phyloP scores from a whole-genome alignment of 805 yeast species.

The Brettanomyces naardenensis region DNA sequence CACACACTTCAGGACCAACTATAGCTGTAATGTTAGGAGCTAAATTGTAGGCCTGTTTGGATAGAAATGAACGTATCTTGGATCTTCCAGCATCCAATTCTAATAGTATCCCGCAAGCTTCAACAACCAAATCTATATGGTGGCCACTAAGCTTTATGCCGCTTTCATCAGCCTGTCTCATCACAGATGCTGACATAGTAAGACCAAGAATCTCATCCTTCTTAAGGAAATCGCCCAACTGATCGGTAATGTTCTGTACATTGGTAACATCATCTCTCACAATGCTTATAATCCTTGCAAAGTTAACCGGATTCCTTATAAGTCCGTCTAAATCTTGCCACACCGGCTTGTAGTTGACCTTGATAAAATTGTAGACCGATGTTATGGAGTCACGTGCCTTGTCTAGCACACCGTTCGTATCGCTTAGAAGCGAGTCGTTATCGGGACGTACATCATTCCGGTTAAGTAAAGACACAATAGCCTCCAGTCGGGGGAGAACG shows the following conservation, averaged over 20 bases:
- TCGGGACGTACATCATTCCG: too few relatives aligned
- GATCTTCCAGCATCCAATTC: constrained; percentile 35
- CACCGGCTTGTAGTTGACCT: constrained; percentile 44
- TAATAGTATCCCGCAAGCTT: constrained; percentile 41
- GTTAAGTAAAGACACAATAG: constrained; percentile 18
- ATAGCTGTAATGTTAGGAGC: constrained; percentile 79
- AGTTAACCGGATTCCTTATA: constrained; percentile 54
- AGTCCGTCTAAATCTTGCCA: constrained; percentile 69
- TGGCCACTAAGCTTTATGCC: constrained; percentile 6
- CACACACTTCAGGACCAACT: constrained; percentile 64
- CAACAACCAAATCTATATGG: constrained; percentile 30
- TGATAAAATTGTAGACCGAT: constrained; percentile 40
- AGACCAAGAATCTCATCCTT: constrained; percentile 65
- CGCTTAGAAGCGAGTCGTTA: constrained; percentile 8
- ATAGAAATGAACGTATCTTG: constrained; percentile 44
- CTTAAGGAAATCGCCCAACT: constrained; percentile 37
- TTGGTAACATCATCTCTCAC: constrained; percentile 35
- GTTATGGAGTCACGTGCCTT: constrained; percentile 49
- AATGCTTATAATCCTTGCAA: constrained; percentile 41
- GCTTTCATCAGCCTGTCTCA: neutral
- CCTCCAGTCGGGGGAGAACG: constrained; percentile 16
- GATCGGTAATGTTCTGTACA: constrained; percentile 5
- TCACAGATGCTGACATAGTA: constrained; percentile 51
- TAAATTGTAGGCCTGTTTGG: constrained; percentile 44
- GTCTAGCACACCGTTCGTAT: constrained; percentile 45